Evolutionary conservation across 306 rosid species (phyloP).

Genomic region (Coriaria nepalensis): DNA sequence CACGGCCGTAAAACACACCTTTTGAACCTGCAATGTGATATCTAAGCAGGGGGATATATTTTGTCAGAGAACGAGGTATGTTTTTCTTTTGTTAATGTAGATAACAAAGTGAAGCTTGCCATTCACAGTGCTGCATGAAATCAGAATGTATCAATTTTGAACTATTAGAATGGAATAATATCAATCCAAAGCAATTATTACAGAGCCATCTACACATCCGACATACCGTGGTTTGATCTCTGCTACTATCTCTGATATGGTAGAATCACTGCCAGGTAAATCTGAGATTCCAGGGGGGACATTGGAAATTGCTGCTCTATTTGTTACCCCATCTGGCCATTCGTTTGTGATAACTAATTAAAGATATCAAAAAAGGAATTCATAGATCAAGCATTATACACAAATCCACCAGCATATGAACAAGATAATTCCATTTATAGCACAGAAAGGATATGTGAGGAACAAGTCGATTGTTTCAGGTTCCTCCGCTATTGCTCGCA

Average conservation of each 20-base stretch:
- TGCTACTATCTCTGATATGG: conserved; percentile 58
- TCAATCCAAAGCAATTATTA: neutral
- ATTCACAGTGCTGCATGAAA: too few species aligned
- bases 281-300: conserved; percentile 56
- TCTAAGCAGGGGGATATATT: conserved; percentile 32
- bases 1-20: conserved; percentile 73
- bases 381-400: conserved; percentile 2
- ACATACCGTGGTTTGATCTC: conserved; percentile 92
- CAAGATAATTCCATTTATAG: neutral
- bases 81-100: too few species aligned
- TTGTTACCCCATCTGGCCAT: conserved; percentile 77
- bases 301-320: conserved; percentile 38
- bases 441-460: conserved; percentile 75
- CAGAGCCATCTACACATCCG: conserved; percentile 9
- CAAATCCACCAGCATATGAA: conserved; percentile 4
- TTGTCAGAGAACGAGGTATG: too few species aligned
- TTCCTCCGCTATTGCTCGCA: conserved; percentile 90
- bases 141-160: too few species aligned
- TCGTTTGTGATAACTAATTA: conserved; percentile 61
- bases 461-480: conserved; percentile 67
- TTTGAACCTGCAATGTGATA: conserved; percentile 89
- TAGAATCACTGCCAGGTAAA: conserved; percentile 42
- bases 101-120: too few species aligned
- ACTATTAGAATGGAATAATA: too few species aligned
- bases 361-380: conserved; percentile 28